Conservation (phyloP, 306 rosid species). For the Dryas drummondii region DNA sequence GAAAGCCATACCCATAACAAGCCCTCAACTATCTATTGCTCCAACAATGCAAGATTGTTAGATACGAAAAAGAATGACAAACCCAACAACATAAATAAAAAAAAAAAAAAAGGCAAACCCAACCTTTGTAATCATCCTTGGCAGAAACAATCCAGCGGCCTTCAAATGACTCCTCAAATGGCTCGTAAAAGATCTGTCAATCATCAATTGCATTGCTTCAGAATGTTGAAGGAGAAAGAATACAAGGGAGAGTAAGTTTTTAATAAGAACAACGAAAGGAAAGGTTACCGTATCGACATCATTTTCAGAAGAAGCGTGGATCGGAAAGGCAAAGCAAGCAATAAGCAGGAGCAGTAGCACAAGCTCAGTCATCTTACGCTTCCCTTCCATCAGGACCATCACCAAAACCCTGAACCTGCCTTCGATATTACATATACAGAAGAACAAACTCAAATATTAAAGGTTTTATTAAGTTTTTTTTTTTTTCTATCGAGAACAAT, state of each 20-base stretch:
- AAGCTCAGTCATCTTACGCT: slow-evolving; percentile 6
- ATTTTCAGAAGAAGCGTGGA: slow-evolving; percentile 18
- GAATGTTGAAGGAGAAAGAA: neutral
- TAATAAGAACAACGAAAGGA: neutral
- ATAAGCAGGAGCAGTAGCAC: slow-evolving; percentile 2
- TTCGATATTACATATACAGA: neutral
- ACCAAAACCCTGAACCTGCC: neutral
- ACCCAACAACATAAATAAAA: neutral
- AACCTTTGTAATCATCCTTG: slow-evolving; percentile 57
- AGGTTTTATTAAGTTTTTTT: no score
- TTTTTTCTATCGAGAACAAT: no score
- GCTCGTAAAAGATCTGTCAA: slow-evolving; percentile 45
- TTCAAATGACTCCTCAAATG: slow-evolving; percentile 53
- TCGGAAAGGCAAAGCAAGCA: slow-evolving; percentile 23
- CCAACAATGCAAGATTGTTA: neutral
- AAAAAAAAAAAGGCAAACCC: no score
- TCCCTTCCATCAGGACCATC: slow-evolving; percentile 11
- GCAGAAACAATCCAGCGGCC: slow-evolving; percentile 58
- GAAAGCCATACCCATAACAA: no score
- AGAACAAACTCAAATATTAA: neutral
- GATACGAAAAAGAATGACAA: no score
- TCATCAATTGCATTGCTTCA: neutral
- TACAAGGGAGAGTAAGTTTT: neutral
- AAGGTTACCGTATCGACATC: slow-evolving; percentile 5
- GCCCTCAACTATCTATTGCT: neutral